Evolutionary conservation across 2,329 filamentous ascomycete genomes (phyloP).

Genomic region (Ophiostoma fasciatum): DNA sequence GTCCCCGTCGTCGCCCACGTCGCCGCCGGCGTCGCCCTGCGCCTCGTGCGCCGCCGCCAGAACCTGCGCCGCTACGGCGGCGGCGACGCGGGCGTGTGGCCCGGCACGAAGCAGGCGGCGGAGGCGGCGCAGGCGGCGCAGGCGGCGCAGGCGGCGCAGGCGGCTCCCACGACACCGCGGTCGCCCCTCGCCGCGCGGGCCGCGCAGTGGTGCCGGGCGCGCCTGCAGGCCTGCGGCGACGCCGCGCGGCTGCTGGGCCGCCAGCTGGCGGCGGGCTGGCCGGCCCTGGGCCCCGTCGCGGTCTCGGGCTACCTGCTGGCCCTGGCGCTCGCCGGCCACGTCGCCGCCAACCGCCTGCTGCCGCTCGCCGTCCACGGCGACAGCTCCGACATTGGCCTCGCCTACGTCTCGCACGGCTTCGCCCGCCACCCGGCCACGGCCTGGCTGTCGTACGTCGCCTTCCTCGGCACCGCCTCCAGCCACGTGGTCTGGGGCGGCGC

Average conservation of each 20-base stretch:
- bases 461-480: slow-evolving; percentile 53
- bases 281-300: slow-evolving; percentile 53
- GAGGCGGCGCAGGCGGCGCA: too few relatives aligned
- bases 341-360: slow-evolving; percentile 59
- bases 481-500: slow-evolving; percentile 78
- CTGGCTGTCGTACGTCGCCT: slow-evolving; percentile 52
- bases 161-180: too few relatives aligned
- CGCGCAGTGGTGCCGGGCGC: too few relatives aligned
- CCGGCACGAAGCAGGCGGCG: too few relatives aligned
- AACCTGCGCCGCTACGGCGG: slow-evolving; percentile 64
- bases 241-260: neutral
- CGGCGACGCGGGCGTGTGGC: too few relatives aligned
- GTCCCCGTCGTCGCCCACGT: slow-evolving; percentile 65
- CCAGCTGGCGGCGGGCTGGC: slow-evolving; percentile 38
- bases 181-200: too few relatives aligned
- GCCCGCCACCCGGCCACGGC: slow-evolving; percentile 51
- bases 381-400: slow-evolving; percentile 70
- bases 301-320: slow-evolving; percentile 57
- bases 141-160: too few relatives aligned
- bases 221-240: too few relatives aligned
- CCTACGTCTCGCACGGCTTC: slow-evolving; percentile 76
- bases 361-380: slow-evolving; percentile 69
- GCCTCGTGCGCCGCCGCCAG: slow-evolving; percentile 57
- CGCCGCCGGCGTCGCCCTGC: slow-evolving; percentile 59
- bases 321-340: slow-evolving; percentile 53